Conservation (phyloP, 345 rosid species). For the Pelargonium nanum region DNA sequence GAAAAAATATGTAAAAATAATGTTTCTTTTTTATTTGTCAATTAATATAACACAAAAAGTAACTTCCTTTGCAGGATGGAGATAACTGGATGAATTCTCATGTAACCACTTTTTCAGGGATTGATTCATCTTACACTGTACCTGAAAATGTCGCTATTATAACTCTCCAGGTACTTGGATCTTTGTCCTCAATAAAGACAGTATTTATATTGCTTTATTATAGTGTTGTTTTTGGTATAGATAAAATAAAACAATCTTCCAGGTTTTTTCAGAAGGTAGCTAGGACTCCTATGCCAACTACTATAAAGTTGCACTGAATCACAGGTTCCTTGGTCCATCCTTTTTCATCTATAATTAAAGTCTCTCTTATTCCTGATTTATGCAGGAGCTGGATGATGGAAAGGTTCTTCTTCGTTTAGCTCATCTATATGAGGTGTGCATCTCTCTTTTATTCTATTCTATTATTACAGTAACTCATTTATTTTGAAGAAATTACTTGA, state of each 20-base stretch:
- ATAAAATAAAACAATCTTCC: too few species aligned
- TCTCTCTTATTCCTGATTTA: neutral
- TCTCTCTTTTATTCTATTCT: constrained; percentile 3
- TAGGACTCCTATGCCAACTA: too few species aligned
- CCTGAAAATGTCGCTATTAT: constrained; percentile 76
- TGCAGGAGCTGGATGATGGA: constrained; percentile 73
- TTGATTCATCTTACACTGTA: constrained; percentile 63
- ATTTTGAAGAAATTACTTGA: neutral
- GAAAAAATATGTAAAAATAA: neutral
- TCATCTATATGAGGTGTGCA: constrained; percentile 73
- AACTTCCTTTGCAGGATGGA: constrained; percentile 40
- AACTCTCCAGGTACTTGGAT: constrained; percentile 57
- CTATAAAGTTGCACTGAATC: too few species aligned
- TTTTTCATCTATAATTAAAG: neutral
- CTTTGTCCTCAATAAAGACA: neutral
- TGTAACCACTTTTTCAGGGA: constrained; percentile 53
- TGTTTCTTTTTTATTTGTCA: neutral
- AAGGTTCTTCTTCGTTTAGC: constrained; percentile 76
- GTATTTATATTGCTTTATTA: neutral
- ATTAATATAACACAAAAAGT: neutral
- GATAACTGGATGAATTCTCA: constrained; percentile 46
- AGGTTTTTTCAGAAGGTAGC: too few species aligned
- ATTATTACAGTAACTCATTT: neutral
- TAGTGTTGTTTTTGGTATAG: neutral
- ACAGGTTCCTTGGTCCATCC: too few species aligned